Base-by-base conservation (phyloP, 768 basidiomycete species). In the Auricularia sp. region DNA sequence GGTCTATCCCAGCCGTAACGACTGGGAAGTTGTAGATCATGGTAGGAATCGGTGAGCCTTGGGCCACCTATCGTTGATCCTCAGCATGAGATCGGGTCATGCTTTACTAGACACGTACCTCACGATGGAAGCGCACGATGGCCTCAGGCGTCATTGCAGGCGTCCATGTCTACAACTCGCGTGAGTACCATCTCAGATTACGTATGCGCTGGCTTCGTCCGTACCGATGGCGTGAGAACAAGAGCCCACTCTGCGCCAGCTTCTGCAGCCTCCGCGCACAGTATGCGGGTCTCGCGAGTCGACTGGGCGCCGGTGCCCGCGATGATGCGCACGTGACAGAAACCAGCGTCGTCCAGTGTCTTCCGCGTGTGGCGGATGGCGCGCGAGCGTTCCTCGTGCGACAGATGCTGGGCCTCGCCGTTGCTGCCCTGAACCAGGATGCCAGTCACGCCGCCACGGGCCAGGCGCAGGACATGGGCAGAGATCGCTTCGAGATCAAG, bases 11-110 rank as follows among this genome's bases (percentile, higher is more conserved):
- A 7, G n/a, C 6, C 14, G 56, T 54, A 39, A 69, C 90, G 59
- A 78, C 80, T 54, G 92, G 89, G 76, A 92, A 93, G 76, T 94
- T 94, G 79, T 94, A 94, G 62, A 94, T 83, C 83, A 91, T 83
- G 7, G 81, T 82, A 3, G 87, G 87, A 51, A 90, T 83, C 47
- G 88, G 85, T 39, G 85, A 83, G 54, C 79, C 81, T 70, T 84
- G 82, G 29, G 90, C 83, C 35, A 93, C 89, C 82, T 89, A 68
- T 24, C 63, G 67, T 69, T 42, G 29, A 24, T 37, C 16, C 34
- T 29, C 18, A 37, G 14, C 16, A 16, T 11, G 21, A 14, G 61
- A 54, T 13, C 39, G 29, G 29, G 29, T 29, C 29, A 29, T 29
- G 29, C 29, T 29, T 29, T 29, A 39, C 29, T 21, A 61, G 5